phyloP scores from a whole-genome alignment of 176 grass and related monocot genomes.

The Coix lacrymajobi region DNA sequence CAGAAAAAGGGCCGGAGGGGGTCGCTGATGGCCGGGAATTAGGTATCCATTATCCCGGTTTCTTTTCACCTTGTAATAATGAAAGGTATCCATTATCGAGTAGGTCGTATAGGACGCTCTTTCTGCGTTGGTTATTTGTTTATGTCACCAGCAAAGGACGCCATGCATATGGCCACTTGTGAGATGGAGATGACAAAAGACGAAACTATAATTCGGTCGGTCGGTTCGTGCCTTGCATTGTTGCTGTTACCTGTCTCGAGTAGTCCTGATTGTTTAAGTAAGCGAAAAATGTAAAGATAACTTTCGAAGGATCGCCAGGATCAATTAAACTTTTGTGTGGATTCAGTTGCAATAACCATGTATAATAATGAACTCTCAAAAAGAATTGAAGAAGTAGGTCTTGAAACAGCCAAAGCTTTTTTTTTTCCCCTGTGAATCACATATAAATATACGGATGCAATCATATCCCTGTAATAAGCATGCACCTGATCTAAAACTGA shows the following conservation, averaged over 20 bases:
- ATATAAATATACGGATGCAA: too few relatives aligned
- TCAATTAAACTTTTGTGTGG: background rate
- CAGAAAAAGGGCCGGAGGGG: background rate
- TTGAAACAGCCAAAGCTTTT: too few relatives aligned
- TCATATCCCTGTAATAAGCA: too few relatives aligned
- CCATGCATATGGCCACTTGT: background rate
- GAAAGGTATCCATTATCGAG: background rate
- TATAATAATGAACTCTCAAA: too few relatives aligned
- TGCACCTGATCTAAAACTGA: too few relatives aligned
- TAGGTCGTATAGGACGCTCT: slow-evolving; percentile 8
- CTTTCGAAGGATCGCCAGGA: background rate
- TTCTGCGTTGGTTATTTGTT: background rate
- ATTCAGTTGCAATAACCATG: too few relatives aligned
- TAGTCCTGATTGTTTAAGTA: background rate
- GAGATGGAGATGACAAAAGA: background rate
- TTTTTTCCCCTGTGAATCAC: too few relatives aligned
- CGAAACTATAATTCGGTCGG: background rate
- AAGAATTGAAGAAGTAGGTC: too few relatives aligned
- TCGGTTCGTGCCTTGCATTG: background rate
- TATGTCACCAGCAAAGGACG: background rate
- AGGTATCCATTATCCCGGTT: background rate
- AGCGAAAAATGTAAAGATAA: background rate
- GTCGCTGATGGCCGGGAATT: background rate
- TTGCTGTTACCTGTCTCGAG: background rate
- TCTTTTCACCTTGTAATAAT: too few relatives aligned